Evolutionary conservation across 345 rosid species (phyloP).

Genomic region (Reutealis trisperma): DNA sequence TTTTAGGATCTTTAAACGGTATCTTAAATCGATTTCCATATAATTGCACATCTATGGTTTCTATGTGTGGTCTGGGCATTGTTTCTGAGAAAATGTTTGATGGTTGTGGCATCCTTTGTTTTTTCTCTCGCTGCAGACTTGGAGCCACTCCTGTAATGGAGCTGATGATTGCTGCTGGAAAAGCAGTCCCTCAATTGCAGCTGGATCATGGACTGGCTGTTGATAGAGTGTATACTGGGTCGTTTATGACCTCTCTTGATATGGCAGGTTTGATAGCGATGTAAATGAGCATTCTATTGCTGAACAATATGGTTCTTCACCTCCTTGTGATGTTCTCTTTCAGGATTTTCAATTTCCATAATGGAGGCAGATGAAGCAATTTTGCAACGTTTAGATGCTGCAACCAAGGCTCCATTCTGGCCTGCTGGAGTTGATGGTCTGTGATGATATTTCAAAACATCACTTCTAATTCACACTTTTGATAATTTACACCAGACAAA

Average conservation of each 20-base stretch:
- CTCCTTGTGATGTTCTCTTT: slow-evolving; percentile 16
- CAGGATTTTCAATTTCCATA: slow-evolving; percentile 93
- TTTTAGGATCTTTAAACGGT: not conserved
- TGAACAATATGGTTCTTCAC: slow-evolving; percentile 15
- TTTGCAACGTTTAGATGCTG: slow-evolving; percentile 76
- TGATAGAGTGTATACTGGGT: slow-evolving; percentile 95
- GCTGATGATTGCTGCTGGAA: slow-evolving; percentile 90
- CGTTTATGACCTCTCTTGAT: slow-evolving; percentile 97
- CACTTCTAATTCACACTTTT: not conserved
- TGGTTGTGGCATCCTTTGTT: not conserved
- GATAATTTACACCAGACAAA: not conserved
- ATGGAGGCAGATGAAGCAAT: slow-evolving; percentile 80
- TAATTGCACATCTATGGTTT: not conserved
- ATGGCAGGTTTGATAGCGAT: slow-evolving; percentile 79
- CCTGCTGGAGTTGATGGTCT: slow-evolving; percentile 84
- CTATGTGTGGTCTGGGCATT: not conserved
- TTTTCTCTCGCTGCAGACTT: slow-evolving; percentile 47
- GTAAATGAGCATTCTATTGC: not conserved
- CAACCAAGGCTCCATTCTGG: slow-evolving; percentile 96
- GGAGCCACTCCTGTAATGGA: slow-evolving; percentile 96
- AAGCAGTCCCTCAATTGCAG: slow-evolving; percentile 89
- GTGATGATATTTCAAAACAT: slow-evolving; percentile 28
- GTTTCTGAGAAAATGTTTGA: not conserved
- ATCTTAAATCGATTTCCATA: not conserved
- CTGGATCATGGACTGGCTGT: slow-evolving; percentile 94